phyloP scores from a whole-genome alignment of 805 yeast species.

The Lipomyces sp. region DNA sequence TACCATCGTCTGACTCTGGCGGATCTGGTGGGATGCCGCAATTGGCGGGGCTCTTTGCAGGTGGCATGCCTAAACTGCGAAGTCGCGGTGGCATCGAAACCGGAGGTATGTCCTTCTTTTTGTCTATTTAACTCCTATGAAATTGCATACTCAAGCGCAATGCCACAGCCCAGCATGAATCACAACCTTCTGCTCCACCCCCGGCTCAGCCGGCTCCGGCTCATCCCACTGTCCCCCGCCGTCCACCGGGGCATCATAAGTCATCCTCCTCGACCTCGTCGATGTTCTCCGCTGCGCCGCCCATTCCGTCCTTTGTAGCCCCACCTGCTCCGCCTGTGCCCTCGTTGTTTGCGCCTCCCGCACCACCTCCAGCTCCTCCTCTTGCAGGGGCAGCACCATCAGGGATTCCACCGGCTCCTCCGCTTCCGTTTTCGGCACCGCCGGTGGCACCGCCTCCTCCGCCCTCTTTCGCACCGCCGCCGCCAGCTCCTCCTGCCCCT shows the following conservation, averaged over 20 bases:
- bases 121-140: background rate
- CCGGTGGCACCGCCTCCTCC: conserved; percentile 1
- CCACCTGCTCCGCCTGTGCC: conserved; percentile 18
- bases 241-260: conserved; percentile 16
- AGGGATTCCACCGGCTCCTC: conserved; percentile 4
- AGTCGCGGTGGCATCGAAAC: conserved; percentile 40
- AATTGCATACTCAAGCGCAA: background rate
- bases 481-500: background rate
- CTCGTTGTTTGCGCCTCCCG: too few species aligned
- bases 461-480: conserved; percentile 11
- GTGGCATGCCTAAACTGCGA: conserved; percentile 72
- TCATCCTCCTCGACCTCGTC: conserved; percentile 18
- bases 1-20: background rate
- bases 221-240: conserved; percentile 20
- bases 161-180: conserved; percentile 5
- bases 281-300: conserved; percentile 2
- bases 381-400: conserved; percentile 2
- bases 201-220: conserved; percentile 7
- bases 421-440: conserved; percentile 4
- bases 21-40: conserved; percentile 17
- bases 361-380: conserved; percentile 2
- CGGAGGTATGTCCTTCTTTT: conserved; percentile 23
- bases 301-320: conserved; percentile 14
- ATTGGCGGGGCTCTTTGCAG: conserved; percentile 68
- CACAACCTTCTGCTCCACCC: conserved; percentile 2